Evolutionary conservation across 768 basidiomycete species (phyloP), one percentile per base, ranked within the genome.

Genomic region (Lyophyllum shimeji): DNA sequence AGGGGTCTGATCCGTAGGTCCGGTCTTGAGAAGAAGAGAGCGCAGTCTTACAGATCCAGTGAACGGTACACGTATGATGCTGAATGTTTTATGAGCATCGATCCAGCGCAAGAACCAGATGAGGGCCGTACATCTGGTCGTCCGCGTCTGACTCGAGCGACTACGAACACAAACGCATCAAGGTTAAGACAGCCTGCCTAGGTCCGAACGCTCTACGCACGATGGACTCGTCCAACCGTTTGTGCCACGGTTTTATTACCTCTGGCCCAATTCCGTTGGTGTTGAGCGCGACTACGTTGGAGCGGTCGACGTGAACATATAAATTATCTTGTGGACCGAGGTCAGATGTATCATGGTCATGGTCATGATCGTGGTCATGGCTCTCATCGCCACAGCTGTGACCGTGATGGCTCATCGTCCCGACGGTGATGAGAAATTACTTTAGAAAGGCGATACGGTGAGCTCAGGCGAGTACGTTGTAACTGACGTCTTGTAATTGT

Each of bases 61-160:
- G 70, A 97, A 96, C 1, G 95, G 94, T 24, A 97, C 69, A 47
- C 88, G 89, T 50, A 94, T 71, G 61, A 93, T 92, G 63, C 91
- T 93, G 60, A 39, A 45, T 42, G 31, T 52, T 33, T 53, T 24
- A 49, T 50, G 31, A 6, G 24, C 47, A 21, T 44, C 54, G 34
- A 45, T 45, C 34, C 7, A 27, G 50, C 31, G 46, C 39, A 48
- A 40, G 25, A 21, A 31, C 54, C 33, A 25, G 3, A 34, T 42
- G 17, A 11, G 17, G 24, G 46, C 58, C 78, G 63, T 69, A 92
- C 91, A 97, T 70, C 69, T 93, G 89, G 66, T 95, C 94, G 70
- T 96, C 95, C 31, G 89, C 89, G 60, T 97, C 95, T 17, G 92
- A 94, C 70, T 94, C 89, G 56, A 95, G 68, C 58, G 73, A 90